Base-by-base conservation (phyloP, 2,329 filamentous ascomycete genomes). In the Beauveria australis region DNA sequence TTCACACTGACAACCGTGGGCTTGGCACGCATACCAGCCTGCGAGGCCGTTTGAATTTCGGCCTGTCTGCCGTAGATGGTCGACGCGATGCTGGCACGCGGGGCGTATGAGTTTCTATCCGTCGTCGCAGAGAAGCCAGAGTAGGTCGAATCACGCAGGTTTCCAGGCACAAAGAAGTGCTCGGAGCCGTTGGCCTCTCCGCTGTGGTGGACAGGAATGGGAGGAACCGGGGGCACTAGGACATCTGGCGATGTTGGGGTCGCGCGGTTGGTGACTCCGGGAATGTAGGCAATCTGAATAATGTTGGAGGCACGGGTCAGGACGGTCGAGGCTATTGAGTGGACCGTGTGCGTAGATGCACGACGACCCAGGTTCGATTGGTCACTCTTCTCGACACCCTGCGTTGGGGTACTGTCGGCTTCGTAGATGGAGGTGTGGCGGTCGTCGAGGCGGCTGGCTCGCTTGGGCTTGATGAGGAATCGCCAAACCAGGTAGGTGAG, bases 211-310 rank as follows among this genome's bases (percentile, higher is more conserved):
- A 67, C 67, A 52, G 94, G 93, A 63, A 97, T 91, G 18, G 93
- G 92, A 47, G 94, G 94, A 5, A 99, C 92, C 0, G 93, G 93
- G n/a, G 92, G 92, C 5, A 95, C 89, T 55, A 93, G 82, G 22
- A 91, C 78, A 44, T 85, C 86, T 3, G 91, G 90, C 0, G 91
- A 93, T n/a, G 89, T 87, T 5, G 90, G 89, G 8, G 88, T 87
- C 14, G 92, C 92, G 66, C 93, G 85, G 76, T 97, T 97, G 63
- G 91, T 97, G 68, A 97, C 92, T 63, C 94, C 94, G 16, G 94
- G 94, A 66, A 99, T 97, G 74, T 97, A 99, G 60, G 94, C 94
- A 75, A 99, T 99, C 76, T 97, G 94, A 69, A 99, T 99, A 72
- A 99, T 93, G 78, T 99, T 99, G 69, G 94, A 97, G 53, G 94